Evolutionary conservation across 192 early-diverging fungal species (phyloP).

Genomic region (Backusella psychrophila): DNA sequence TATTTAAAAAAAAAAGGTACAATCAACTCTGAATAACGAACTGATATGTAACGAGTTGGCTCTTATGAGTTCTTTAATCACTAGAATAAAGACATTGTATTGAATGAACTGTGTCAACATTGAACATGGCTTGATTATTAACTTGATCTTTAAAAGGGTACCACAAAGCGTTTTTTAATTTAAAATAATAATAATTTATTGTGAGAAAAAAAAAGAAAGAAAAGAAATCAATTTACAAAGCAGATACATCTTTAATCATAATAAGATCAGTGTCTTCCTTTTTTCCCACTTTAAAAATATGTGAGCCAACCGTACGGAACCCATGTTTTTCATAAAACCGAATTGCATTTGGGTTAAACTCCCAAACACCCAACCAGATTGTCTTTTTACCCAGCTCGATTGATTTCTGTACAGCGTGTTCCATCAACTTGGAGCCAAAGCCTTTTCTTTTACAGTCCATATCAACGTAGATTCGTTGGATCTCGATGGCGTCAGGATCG

Average conservation of each 20-base stretch:
- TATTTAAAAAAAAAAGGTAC: too few relatives aligned
- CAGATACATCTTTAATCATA: background rate
- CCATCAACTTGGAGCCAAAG: background rate
- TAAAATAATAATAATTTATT: too few relatives aligned
- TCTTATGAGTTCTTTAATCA: too few relatives aligned
- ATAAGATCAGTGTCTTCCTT: background rate
- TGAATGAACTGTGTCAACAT: too few relatives aligned
- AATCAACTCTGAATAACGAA: too few relatives aligned
- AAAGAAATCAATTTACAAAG: background rate
- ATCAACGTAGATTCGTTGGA: slow-evolving; percentile 11
- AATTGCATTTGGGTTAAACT: background rate
- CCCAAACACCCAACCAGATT: background rate
- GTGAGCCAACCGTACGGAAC: background rate
- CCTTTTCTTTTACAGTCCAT: background rate
- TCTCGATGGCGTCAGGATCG: slow-evolving; percentile 1
- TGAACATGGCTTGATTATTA: too few relatives aligned
- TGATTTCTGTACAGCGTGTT: background rate
- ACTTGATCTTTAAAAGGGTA: too few relatives aligned
- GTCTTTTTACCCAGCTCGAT: background rate
- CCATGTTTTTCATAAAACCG: background rate
- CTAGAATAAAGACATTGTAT: too few relatives aligned
- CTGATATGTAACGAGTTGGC: too few relatives aligned
- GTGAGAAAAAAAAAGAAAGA: too few relatives aligned
- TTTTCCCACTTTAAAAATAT: background rate
- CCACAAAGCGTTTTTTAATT: too few relatives aligned